Percentiles rank a stretch among this genome's conserved stretches.
These are phyloP conservation scores for Neurospora sp. DNA, from an alignment of 495 filamentous ascomycete genomes.

Conservation along the genomic window DNA sequence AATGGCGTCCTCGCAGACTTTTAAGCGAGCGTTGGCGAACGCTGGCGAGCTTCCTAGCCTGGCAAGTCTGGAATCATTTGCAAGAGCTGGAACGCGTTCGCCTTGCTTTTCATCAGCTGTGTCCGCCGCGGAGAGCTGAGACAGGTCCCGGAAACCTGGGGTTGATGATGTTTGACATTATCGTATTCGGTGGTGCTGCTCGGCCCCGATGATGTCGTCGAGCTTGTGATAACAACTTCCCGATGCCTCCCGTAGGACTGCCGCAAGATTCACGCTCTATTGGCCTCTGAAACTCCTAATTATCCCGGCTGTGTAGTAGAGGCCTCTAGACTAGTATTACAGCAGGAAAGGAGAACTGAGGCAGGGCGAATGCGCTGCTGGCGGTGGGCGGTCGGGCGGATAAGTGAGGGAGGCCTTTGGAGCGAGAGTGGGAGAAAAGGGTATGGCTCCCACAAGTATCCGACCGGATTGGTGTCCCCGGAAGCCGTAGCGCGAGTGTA, in stretches of 20 bases:
- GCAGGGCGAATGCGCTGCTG: neutral
- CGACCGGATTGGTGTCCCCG: neutral
- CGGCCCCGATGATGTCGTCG: neutral
- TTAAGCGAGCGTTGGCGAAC: neutral
- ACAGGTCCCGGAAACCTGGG: neutral
- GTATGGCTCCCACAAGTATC: neutral
- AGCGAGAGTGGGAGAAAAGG: neutral
- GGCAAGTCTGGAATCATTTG: neutral
- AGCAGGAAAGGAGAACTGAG: neutral
- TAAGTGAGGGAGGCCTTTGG: neutral
- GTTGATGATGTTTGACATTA: neutral
- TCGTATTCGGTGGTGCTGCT: neutral
- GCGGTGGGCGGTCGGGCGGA: neutral
- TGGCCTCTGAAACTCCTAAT: neutral
- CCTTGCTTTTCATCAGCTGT: neutral
- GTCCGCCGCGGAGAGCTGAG: neutral
- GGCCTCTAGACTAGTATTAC: neutral
- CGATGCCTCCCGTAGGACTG: neutral
- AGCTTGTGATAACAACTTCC: neutral
- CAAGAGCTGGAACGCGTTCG: neutral
- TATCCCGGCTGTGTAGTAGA: neutral
- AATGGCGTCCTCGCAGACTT: neutral
- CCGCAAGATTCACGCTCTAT: neutral
- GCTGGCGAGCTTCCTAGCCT: neutral
- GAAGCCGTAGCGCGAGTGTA: neutral